phyloP scores from a whole-genome alignment of 352 stramenopile genomes.

The Phytophthora pisi region DNA sequence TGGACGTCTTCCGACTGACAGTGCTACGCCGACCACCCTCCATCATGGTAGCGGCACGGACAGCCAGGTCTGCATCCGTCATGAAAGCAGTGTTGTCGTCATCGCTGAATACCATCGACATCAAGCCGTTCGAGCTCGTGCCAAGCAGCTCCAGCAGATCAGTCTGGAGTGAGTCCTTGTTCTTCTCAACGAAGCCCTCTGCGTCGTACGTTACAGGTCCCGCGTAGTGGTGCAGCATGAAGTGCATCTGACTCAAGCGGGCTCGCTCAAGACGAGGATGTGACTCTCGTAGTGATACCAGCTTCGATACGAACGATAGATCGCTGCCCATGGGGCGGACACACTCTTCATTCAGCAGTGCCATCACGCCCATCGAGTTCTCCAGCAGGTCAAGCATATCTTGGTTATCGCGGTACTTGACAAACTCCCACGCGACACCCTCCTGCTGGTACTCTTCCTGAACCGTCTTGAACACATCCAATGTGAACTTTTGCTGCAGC shows the following conservation, averaged over 20 bases:
- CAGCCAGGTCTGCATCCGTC: conserved; percentile 66
- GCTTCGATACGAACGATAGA: conserved; percentile 88
- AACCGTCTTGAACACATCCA: conserved; percentile 88
- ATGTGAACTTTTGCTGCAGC: conserved; percentile 92
- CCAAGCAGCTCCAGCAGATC: conserved; percentile 76
- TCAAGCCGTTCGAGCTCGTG: conserved; percentile 73
- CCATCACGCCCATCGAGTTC: conserved; percentile 89
- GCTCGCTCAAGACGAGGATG: conserved; percentile 82
- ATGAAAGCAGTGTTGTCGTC: conserved; percentile 55
- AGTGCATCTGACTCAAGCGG: conserved; percentile 74
- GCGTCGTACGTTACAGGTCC: conserved; percentile 82
- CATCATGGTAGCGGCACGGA: conserved; percentile 54
- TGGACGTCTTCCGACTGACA: conserved; percentile 65
- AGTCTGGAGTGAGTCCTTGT: conserved; percentile 85
- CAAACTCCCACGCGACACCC: conserved; percentile 76
- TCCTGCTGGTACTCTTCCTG: conserved; percentile 85
- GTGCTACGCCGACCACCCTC: conserved; percentile 58
- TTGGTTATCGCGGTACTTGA: conserved; percentile 91
- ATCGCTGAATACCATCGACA: conserved; percentile 76
- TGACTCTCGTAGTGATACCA: conserved; percentile 81
- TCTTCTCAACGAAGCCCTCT: conserved; percentile 88
- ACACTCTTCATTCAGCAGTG: conserved; percentile 92
- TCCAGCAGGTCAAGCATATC: conserved; percentile 91
- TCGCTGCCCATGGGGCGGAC: conserved; percentile 89
- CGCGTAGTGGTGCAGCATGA: conserved; percentile 86